These are phyloP conservation scores for Wickerhamiella parazyma DNA, from an alignment of 805 yeast species.

Conservation along the genomic window DNA sequence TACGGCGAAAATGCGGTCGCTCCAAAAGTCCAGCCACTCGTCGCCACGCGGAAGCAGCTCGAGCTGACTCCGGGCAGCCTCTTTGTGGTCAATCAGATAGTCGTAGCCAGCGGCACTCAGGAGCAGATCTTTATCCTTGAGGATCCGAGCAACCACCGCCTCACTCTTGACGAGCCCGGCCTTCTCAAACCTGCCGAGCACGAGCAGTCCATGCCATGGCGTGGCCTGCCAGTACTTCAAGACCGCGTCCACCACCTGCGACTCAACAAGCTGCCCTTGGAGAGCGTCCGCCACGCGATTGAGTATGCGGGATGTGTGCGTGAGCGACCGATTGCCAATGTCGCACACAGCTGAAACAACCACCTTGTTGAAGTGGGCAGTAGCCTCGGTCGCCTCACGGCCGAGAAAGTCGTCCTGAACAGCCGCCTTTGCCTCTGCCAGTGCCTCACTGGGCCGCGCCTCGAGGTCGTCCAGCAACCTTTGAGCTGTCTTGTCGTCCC, in stretches of 20 bases:
- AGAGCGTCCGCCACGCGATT: constrained; percentile 30
- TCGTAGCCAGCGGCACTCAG: constrained; percentile 23
- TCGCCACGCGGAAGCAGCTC: constrained; percentile 4
- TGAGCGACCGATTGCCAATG: constrained; percentile 78
- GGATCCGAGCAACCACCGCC: constrained; percentile 33
- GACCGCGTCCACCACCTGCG: constrained; percentile 39
- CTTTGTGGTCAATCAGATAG: constrained; percentile 9
- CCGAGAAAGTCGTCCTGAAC: constrained; percentile 23
- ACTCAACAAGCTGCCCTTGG: constrained; percentile 17
- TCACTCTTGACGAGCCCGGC: constrained; percentile 32
- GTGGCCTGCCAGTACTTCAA: constrained; percentile 52
- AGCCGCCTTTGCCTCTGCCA: constrained; percentile 21
- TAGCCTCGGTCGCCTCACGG: constrained; percentile 26
- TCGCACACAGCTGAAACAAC: constrained; percentile 61
- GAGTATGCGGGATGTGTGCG: constrained; percentile 52
- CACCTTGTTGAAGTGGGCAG: constrained; percentile 41
- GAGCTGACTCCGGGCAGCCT: constrained; percentile 8
- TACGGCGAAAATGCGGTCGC: neutral
- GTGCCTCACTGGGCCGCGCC: constrained; percentile 24
- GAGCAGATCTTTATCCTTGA: constrained; percentile 23
- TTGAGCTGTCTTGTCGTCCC: constrained; percentile 27
- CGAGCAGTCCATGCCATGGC: constrained; percentile 50
- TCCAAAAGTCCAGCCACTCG: constrained; percentile 20
- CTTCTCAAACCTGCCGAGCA: constrained; percentile 39
- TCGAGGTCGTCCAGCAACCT: constrained; percentile 25